Conservation (phyloP, 1,139 yeast genomes). For the Taphrina wiesneri region DNA sequence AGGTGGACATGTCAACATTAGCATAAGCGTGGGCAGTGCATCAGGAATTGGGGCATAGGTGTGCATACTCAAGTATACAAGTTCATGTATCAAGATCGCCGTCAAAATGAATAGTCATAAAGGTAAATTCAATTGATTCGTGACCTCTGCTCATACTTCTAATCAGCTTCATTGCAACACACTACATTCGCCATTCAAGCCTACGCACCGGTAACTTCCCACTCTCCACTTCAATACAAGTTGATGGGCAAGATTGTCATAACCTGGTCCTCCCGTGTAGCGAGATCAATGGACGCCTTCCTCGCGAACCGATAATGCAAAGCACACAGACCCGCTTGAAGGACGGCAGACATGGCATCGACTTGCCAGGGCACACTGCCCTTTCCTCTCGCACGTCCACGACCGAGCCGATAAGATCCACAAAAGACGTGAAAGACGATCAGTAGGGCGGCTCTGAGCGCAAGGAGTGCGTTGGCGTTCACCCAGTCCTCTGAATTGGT, state of each 20-base stretch:
- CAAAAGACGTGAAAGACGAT: background rate
- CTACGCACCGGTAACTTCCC: too few species aligned
- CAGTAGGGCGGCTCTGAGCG: background rate
- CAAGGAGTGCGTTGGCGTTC: background rate
- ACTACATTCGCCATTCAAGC: too few species aligned
- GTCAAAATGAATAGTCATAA: too few species aligned
- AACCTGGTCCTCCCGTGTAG: background rate
- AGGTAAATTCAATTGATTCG: too few species aligned
- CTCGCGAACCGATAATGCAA: background rate
- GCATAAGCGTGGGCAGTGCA: background rate
- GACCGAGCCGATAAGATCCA: background rate
- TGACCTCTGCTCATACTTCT: too few species aligned
- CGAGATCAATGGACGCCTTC: background rate
- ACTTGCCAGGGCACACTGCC: background rate
- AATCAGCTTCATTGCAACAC: too few species aligned
- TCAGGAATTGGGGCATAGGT: background rate
- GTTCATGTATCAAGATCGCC: too few species aligned
- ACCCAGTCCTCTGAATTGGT: background rate
- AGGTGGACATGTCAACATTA: background rate
- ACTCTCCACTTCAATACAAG: background rate
- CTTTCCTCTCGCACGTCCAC: background rate
- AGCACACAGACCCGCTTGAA: background rate
- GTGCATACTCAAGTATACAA: too few species aligned
- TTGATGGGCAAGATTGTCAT: background rate
- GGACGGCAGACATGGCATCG: background rate